phyloP scores from a whole-genome alignment of 352 stramenopile species.

The Globisporangium cylindrosporum region DNA sequence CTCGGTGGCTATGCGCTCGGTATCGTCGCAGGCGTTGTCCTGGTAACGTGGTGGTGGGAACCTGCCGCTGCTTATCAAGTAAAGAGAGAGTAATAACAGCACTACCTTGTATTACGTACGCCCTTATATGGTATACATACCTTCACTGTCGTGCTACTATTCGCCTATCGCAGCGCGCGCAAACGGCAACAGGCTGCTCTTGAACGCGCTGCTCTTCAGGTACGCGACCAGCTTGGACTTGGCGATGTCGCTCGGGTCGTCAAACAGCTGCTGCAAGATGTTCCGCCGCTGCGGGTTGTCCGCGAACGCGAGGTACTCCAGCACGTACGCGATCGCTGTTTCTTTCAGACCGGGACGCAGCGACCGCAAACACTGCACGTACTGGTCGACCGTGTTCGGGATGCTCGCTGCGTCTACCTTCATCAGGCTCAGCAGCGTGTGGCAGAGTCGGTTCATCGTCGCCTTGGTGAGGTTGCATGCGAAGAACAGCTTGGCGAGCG shows the following conservation, averaged over 20 bases:
- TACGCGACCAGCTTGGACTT: conserved; percentile 71
- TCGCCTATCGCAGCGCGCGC: conserved; percentile 5
- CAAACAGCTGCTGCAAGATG: conserved; percentile 66
- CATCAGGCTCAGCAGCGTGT: conserved; percentile 62
- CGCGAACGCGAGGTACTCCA: conserved; percentile 70
- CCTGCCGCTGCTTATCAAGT: not conserved
- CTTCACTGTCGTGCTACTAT: not conserved
- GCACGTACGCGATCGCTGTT: conserved; percentile 50
- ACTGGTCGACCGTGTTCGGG: conserved; percentile 33
- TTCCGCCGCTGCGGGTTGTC: conserved; percentile 37
- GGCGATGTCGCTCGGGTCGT: conserved; percentile 72
- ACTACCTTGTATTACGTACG: not conserved
- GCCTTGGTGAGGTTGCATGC: conserved; percentile 50
- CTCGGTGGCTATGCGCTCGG: conserved; percentile 48
- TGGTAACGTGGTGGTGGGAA: not conserved
- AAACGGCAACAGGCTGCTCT: conserved; percentile 32
- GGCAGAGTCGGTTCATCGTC: conserved; percentile 57
- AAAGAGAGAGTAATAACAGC: conserved; percentile 12
- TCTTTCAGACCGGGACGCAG: conserved; percentile 57
- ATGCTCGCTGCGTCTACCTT: conserved; percentile 45
- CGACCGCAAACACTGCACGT: conserved; percentile 44
- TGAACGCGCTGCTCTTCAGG: conserved; percentile 71
- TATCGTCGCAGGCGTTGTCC: conserved; percentile 20
- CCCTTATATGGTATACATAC: not conserved
- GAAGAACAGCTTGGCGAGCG: conserved; percentile 38